These are phyloP conservation scores for Yamadazyma sp. DNA, from an alignment of 1,139 yeast genomes.

Conservation along the genomic window DNA sequence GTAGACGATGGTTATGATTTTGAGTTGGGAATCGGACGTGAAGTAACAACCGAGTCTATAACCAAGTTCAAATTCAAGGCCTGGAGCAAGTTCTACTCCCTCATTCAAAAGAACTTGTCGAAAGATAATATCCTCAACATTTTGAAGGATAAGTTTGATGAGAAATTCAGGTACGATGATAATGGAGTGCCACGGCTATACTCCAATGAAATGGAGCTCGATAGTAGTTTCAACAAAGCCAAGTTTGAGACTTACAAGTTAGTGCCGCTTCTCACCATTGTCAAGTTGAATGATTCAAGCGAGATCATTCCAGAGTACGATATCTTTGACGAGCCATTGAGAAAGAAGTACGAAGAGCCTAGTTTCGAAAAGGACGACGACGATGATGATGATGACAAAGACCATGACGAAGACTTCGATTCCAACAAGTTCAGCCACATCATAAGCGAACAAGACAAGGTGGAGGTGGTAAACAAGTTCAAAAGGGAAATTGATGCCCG, in stretches of 20 bases:
- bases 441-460: slow-evolving; percentile 57
- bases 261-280: slow-evolving; percentile 61
- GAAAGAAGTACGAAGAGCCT: slow-evolving; percentile 23
- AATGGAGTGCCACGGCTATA: slow-evolving; percentile 83
- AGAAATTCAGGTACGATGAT: slow-evolving; percentile 76
- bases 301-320: slow-evolving; percentile 60
- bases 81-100: slow-evolving; percentile 65
- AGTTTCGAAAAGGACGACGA: slow-evolving; percentile 30
- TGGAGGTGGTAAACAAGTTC: slow-evolving; percentile 58
- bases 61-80: slow-evolving; percentile 50
- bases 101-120: slow-evolving; percentile 58
- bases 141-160: slow-evolving; percentile 75
- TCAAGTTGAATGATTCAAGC: slow-evolving; percentile 52
- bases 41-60: slow-evolving; percentile 41
- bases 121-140: slow-evolving; percentile 59
- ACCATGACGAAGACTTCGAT: slow-evolving; percentile 28
- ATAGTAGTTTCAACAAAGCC: slow-evolving; percentile 59
- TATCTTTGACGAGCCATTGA: slow-evolving; percentile 29
- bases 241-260: slow-evolving; percentile 55
- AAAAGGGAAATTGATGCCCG: slow-evolving; percentile 78
- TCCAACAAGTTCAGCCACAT: slow-evolving; percentile 54
- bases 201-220: slow-evolving; percentile 74
- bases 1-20: slow-evolving; percentile 49
- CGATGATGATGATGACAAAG: slow-evolving; percentile 36
- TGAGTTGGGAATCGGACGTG: slow-evolving; percentile 55